Conservation (phyloP, 768 basidiomycete species). For the Fistulinella prunicolor region DNA sequence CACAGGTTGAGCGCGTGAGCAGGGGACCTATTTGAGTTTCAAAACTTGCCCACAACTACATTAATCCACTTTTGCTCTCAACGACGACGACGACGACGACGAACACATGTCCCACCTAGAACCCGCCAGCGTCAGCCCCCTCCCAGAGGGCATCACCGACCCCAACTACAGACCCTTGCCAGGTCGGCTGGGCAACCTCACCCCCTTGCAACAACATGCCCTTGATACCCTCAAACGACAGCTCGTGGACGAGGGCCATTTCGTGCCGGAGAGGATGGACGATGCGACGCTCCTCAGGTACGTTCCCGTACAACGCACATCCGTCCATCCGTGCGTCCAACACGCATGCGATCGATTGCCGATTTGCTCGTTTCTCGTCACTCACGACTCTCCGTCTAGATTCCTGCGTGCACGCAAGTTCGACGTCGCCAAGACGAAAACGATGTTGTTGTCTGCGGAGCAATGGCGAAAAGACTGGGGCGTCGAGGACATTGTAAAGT, state of each 20-base stretch:
- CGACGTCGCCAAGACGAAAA: slow-evolving; percentile 75
- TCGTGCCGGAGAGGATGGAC: slow-evolving; percentile 64
- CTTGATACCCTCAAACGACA: slow-evolving; percentile 69
- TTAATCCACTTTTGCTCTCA: not conserved
- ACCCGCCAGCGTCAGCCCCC: slow-evolving; percentile 50
- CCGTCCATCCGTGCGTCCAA: not conserved
- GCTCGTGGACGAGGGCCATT: slow-evolving; percentile 56
- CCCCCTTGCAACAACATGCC: slow-evolving; percentile 54
- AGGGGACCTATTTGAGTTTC: slow-evolving; percentile 13
- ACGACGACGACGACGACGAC: slow-evolving; percentile 5
- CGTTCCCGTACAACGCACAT: slow-evolving; percentile 13
- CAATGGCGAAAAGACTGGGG: slow-evolving; percentile 88
- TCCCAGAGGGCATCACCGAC: slow-evolving; percentile 60
- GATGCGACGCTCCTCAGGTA: slow-evolving; percentile 69
- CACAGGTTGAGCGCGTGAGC: not conserved
- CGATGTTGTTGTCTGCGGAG: slow-evolving; percentile 79
- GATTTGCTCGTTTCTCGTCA: too few species aligned
- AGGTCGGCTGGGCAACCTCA: slow-evolving; percentile 80
- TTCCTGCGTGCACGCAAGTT: slow-evolving; percentile 94
- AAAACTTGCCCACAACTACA: too few species aligned
- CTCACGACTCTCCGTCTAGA: slow-evolving; percentile 47
- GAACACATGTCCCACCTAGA: slow-evolving; percentile 26
- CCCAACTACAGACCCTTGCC: slow-evolving; percentile 64
- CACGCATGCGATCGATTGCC: slow-evolving; percentile 8
- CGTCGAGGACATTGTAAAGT: slow-evolving; percentile 73